phyloP scores from a whole-genome alignment of 2,329 filamentous ascomycete genomes.

The Arthrobotrys sinensis region DNA sequence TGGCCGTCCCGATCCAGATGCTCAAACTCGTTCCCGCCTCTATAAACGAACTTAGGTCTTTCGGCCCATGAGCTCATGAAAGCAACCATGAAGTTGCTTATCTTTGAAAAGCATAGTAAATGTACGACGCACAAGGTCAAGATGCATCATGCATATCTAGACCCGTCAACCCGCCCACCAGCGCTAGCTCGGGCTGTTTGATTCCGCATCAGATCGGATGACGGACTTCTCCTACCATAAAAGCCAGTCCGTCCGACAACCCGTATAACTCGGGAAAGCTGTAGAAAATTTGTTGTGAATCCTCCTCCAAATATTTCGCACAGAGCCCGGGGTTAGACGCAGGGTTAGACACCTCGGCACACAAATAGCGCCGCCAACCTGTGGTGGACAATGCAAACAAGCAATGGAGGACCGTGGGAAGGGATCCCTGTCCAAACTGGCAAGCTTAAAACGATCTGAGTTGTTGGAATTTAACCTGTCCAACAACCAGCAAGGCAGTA shows the following conservation, averaged over 20 bases:
- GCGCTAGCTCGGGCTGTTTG: neutral
- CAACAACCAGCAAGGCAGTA: slow-evolving; percentile 20
- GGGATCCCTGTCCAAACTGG: slow-evolving; percentile 10
- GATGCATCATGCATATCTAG: neutral
- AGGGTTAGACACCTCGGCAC: neutral
- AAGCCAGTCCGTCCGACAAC: neutral
- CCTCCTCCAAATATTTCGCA: slow-evolving; percentile 14
- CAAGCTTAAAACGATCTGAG: slow-evolving; percentile 8
- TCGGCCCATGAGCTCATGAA: neutral
- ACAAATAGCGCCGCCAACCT: neutral
- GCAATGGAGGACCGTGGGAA: neutral
- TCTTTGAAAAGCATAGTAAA: neutral
- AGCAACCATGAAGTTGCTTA: slow-evolving; percentile 10
- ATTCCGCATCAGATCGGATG: neutral
- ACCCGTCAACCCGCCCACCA: neutral
- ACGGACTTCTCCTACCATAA: neutral
- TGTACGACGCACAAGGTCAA: neutral
- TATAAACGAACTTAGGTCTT: neutral
- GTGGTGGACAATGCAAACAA: neutral
- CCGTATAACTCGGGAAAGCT: neutral
- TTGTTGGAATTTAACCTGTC: slow-evolving; percentile 4
- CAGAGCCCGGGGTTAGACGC: neutral
- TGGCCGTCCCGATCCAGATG: slow-evolving; percentile 4
- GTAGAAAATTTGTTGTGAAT: slow-evolving; percentile 5
- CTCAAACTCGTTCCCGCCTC: neutral